Evolutionary conservation across 1,284 basidiomycete species (phyloP).

Genomic region (Cryptococcus floricola): DNA sequence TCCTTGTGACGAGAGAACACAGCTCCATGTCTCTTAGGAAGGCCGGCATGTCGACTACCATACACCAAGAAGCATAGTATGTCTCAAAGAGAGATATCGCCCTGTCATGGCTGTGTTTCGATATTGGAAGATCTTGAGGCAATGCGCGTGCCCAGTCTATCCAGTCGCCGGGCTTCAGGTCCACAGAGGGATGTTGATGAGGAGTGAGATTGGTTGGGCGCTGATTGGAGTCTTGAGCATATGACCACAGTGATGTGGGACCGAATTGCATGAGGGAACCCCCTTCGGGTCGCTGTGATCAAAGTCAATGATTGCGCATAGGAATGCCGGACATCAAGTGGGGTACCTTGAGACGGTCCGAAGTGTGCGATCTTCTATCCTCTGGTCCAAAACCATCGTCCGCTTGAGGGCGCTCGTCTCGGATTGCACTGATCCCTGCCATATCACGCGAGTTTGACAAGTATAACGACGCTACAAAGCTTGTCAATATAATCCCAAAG

Average conservation of each 20-base stretch:
- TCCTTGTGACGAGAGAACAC: constrained; percentile 1
- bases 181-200: not conserved
- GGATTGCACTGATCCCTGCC: too few species aligned
- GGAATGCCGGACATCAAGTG: too few species aligned
- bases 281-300: too few species aligned
- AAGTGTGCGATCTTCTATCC: too few species aligned
- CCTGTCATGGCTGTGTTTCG: constrained; percentile 9
- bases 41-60: constrained; percentile 14
- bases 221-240: constrained; percentile 2
- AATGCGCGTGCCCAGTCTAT: constrained; percentile 14
- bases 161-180: constrained; percentile 7
- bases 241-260: constrained; percentile 15
- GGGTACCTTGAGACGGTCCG: too few species aligned
- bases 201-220: not conserved
- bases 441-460: too few species aligned
- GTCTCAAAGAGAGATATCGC: constrained; percentile 14
- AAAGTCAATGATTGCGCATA: too few species aligned
- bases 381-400: too few species aligned
- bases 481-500: too few species aligned
- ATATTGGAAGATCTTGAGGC: constrained; percentile 4
- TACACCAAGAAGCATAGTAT: constrained; percentile 21
- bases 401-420: too few species aligned
- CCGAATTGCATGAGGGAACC: constrained; percentile 12
- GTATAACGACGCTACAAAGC: too few species aligned
- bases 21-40: constrained; percentile 9